phyloP scores from a whole-genome alignment of 2,329 filamentous ascomycete genomes.

The Claviceps pusilla region DNA sequence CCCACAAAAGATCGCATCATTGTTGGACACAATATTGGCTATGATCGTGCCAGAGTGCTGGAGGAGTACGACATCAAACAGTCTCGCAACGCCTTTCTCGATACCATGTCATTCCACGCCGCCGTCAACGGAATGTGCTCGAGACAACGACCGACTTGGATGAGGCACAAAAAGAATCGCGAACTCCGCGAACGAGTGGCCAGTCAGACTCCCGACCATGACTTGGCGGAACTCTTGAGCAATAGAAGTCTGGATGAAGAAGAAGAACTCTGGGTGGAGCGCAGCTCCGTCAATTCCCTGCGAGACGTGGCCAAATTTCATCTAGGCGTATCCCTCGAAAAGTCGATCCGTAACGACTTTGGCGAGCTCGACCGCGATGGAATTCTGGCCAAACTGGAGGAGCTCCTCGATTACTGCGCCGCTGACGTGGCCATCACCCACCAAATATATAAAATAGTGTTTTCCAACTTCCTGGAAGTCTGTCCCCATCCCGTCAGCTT shows the following conservation, averaged over 20 bases:
- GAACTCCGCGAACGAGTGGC: conserved; percentile 71
- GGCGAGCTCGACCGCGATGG: conserved; percentile 62
- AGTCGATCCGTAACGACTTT: conserved; percentile 73
- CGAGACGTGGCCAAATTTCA: conserved; percentile 95
- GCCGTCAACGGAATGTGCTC: conserved; percentile 99
- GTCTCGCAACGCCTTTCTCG: conserved; percentile 72
- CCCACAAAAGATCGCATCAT: conserved; percentile 58
- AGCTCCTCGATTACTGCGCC: conserved; percentile 85
- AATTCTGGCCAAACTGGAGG: conserved; percentile 57
- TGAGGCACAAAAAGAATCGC: conserved; percentile 84
- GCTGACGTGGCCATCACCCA: conserved; percentile 89
- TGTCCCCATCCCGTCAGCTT: conserved; percentile 98
- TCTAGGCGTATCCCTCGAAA: conserved; percentile 81
- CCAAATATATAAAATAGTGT: conserved; percentile 82
- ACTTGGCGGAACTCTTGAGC: conserved; percentile 56
- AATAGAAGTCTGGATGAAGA: conserved; percentile 64
- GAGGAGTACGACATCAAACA: conserved; percentile 84
- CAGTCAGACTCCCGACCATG: conserved; percentile 52
- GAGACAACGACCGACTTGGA: conserved; percentile 87
- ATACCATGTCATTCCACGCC: conserved; percentile 96
- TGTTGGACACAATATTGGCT: conserved; percentile 90
- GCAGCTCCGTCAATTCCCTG: conserved; percentile 88
- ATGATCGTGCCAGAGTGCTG: conserved; percentile 71
- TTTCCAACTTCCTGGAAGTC: conserved; percentile 73
- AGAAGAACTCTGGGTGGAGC: conserved; percentile 87